Percentiles rank a stretch among this genome's conserved stretches.
phyloP scores from a whole-genome alignment of 768 basidiomycete species.

The Lactarius indigo region DNA sequence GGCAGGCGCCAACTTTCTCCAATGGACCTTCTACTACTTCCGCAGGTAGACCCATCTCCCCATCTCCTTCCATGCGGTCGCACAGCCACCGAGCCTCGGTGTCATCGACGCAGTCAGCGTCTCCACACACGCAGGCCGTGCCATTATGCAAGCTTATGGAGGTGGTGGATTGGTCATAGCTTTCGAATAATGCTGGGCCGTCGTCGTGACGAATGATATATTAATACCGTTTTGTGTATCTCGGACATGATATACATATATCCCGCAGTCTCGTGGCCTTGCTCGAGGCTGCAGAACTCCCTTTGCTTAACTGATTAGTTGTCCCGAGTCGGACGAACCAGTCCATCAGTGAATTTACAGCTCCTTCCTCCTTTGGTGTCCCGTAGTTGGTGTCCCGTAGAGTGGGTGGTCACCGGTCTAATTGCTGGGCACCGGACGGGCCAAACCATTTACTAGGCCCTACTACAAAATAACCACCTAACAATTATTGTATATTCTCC shows the following conservation, averaged over 20 bases:
- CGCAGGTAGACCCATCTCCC: constrained; percentile 17
- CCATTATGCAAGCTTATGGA: constrained; percentile 53
- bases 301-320: constrained; percentile 5
- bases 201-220: constrained; percentile 22
- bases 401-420: too few species aligned
- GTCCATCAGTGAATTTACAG: too few species aligned
- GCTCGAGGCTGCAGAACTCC: constrained; percentile 2
- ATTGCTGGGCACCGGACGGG: too few species aligned
- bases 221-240: constrained; percentile 19
- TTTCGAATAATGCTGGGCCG: constrained; percentile 37
- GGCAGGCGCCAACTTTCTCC: constrained; percentile 24
- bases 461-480: too few species aligned
- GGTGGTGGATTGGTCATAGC: constrained; percentile 50
- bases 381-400: too few species aligned
- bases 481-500: too few species aligned
- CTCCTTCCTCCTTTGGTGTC: too few species aligned
- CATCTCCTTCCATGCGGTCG: constrained; percentile 44
- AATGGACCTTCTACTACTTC: constrained; percentile 18
- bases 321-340: too few species aligned
- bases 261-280: constrained; percentile 12
- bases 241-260: constrained; percentile 22
- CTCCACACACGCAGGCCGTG: constrained; percentile 43
- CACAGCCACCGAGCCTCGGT: constrained; percentile 61
- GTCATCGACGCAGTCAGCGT: constrained; percentile 50
- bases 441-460: too few species aligned